These are phyloP conservation scores for Sedum album DNA, from an alignment of 164 flowering plant species.

Conservation along the genomic window DNA sequence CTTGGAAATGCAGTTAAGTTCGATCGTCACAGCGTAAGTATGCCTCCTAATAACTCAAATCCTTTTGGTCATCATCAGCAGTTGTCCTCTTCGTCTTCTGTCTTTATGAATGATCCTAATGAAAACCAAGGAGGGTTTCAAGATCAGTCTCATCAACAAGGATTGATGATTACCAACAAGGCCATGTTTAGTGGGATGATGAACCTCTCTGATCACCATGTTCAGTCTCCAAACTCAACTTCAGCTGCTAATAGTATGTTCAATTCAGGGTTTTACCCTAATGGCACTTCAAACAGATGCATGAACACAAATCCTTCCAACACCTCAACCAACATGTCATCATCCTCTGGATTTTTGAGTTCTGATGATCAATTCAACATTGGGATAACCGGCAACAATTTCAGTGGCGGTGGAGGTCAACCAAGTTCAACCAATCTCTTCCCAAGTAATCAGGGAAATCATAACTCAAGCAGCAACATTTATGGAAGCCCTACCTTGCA, in stretches of 20 bases:
- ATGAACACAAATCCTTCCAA: conserved; percentile 17
- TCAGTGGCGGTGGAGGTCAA: conserved; percentile 4
- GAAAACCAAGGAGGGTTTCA: conserved; percentile 30
- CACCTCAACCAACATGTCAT: conserved; percentile 13
- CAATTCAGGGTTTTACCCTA: conserved; percentile 45
- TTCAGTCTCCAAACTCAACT: conserved; percentile 19
- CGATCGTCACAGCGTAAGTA: conserved; percentile 17
- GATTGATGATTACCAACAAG: conserved; percentile 25
- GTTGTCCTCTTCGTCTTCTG: conserved; percentile 15
- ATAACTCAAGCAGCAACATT: conserved; percentile 16
- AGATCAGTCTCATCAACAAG: conserved; percentile 23
- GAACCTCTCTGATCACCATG: conserved; percentile 53
- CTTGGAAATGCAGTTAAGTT: conserved; percentile 37
- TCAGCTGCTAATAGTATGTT: conserved; percentile 33
- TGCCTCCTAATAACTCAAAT: neutral
- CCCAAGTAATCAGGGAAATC: conserved; percentile 30
- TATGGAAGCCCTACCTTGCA: conserved; percentile 23
- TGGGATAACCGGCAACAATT: conserved; percentile 21
- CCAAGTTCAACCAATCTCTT: conserved; percentile 22
- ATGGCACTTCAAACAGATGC: conserved; percentile 20
- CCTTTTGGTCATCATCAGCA: conserved; percentile 20
- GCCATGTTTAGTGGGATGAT: conserved; percentile 39
- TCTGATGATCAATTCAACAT: conserved; percentile 26
- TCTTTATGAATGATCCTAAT: conserved; percentile 23
- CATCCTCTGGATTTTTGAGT: conserved; percentile 23